Conservation (phyloP, 805 yeast genomes). For the Spathaspora girioi region DNA sequence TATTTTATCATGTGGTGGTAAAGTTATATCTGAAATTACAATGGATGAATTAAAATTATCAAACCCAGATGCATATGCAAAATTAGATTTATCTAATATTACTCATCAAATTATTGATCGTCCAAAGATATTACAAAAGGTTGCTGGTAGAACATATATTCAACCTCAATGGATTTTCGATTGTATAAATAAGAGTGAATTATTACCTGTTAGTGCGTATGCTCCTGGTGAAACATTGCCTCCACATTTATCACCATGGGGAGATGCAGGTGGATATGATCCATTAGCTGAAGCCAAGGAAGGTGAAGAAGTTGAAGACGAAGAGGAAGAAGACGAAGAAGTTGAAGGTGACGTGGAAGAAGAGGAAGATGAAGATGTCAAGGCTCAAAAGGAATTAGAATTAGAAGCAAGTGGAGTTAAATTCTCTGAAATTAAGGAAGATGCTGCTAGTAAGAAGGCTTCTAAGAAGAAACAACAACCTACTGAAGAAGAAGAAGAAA, state of each 20-base stretch:
- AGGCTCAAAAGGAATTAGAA: slow-evolving; percentile 85
- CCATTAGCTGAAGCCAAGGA: slow-evolving; percentile 59
- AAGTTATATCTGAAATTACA: slow-evolving; percentile 79
- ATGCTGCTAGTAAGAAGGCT: slow-evolving; percentile 26
- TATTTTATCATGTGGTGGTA: slow-evolving; percentile 83
- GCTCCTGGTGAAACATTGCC: slow-evolving; percentile 95
- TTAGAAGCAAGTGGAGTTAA: slow-evolving; percentile 73
- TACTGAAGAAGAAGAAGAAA: slow-evolving; percentile 62
- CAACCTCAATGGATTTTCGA: slow-evolving; percentile 99
- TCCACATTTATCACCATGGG: slow-evolving; percentile 99
- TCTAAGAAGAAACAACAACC: slow-evolving; percentile 44
- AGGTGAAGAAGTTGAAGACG: slow-evolving; percentile 48
- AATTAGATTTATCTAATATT: slow-evolving; percentile 59
- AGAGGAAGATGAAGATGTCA: slow-evolving; percentile 57
- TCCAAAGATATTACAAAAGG: slow-evolving; percentile 72
- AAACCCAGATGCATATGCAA: slow-evolving; percentile 39
- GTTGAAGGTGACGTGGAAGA: slow-evolving; percentile 45
- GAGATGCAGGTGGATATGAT: slow-evolving; percentile 87
- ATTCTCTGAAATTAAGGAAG: slow-evolving; percentile 52
- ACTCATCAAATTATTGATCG: slow-evolving; percentile 96
- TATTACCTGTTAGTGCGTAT: slow-evolving; percentile 75
- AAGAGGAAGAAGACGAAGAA: slow-evolving; percentile 49
- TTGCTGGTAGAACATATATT: slow-evolving; percentile 87
- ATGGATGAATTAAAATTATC: slow-evolving; percentile 67
- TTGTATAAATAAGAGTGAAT: slow-evolving; percentile 70